Conservation (phyloP, 2,329 filamentous ascomycete genomes). For the Scytalidium sp. region DNA sequence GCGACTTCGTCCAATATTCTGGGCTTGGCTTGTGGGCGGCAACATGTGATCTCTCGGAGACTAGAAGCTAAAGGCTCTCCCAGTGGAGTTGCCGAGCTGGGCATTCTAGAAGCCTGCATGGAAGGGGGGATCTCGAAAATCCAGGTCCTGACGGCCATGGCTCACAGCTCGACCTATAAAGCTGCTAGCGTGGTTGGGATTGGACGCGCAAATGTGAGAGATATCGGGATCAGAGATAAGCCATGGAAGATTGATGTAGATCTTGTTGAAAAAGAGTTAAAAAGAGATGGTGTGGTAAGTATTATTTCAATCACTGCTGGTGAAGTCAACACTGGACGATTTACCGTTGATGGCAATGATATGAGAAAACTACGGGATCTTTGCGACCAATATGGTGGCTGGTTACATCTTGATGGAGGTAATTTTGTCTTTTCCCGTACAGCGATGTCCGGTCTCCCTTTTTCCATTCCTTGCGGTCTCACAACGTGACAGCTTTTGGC, state of each 20-base stretch:
- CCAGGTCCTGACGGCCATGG: constrained; percentile 75
- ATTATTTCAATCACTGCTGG: constrained; percentile 81
- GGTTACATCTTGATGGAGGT: constrained; percentile 87
- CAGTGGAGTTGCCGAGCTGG: constrained; percentile 62
- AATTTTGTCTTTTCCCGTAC: constrained; percentile 19
- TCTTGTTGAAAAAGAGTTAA: constrained; percentile 58
- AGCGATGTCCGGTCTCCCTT: neutral
- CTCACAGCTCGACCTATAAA: constrained; percentile 82
- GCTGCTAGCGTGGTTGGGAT: constrained; percentile 80
- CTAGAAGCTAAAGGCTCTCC: constrained; percentile 25
- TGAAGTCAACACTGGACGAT: constrained; percentile 88
- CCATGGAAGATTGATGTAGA: constrained; percentile 70
- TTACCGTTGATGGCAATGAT: constrained; percentile 54
- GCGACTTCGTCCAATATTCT: constrained; percentile 64
- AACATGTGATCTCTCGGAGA: constrained; percentile 51
- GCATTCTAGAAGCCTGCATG: constrained; percentile 64
- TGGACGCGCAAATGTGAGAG: constrained; percentile 65
- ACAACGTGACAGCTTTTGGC: constrained; percentile 64
- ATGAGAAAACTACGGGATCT: constrained; percentile 60
- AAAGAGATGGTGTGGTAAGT: constrained; percentile 53
- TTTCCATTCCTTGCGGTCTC: constrained; percentile 1
- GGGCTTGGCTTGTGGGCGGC: constrained; percentile 68
- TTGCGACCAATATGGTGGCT: constrained; percentile 71
- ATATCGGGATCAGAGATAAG: constrained; percentile 50
- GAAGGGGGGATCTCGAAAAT: constrained; percentile 63